A percentile compares a stretch with the other conserved stretches of the same genome.
phyloP scores from a whole-genome alignment of 768 basidiomycete species.

The Cantharellus cinnabarinus region DNA sequence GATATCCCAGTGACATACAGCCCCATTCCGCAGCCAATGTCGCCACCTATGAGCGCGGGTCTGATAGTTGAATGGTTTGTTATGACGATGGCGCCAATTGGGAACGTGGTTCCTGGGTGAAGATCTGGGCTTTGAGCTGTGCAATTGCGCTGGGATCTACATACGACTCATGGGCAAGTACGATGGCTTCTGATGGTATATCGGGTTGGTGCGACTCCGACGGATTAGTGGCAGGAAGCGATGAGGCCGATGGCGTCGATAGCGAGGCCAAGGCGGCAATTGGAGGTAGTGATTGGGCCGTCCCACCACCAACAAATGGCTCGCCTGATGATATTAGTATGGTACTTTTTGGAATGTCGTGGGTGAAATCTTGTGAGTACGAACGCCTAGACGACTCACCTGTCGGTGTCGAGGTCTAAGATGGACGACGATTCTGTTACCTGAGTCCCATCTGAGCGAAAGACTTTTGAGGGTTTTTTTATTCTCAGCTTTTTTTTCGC shows the following conservation, averaged over 20 bases:
- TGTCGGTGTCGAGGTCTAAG: slow-evolving; percentile 14
- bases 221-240: slow-evolving; percentile 15
- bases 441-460: slow-evolving; percentile 19
- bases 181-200: slow-evolving; percentile 4
- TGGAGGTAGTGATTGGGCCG: not conserved
- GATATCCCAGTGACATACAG: slow-evolving; percentile 12
- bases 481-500: slow-evolving; percentile 22
- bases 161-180: slow-evolving; percentile 15
- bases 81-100: slow-evolving; percentile 18
- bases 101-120: slow-evolving; percentile 19
- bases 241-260: slow-evolving; percentile 10
- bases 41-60: slow-evolving; percentile 22
- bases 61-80: slow-evolving; percentile 17
- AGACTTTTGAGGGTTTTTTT: slow-evolving; percentile 17
- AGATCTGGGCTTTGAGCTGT: slow-evolving; percentile 15
- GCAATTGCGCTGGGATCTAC: not conserved
- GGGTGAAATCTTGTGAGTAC: not conserved
- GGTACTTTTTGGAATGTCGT: not conserved
- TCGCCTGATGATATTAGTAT: not conserved
- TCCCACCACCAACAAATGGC: not conserved
- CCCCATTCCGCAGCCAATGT: slow-evolving; percentile 23
- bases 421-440: slow-evolving; percentile 20
- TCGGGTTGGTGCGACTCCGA: too few relatives aligned
- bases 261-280: not conserved
- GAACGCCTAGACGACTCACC: not conserved